phyloP scores from a whole-genome alignment of 495 filamentous ascomycete species.

The Xanthoparmelia taractica region DNA sequence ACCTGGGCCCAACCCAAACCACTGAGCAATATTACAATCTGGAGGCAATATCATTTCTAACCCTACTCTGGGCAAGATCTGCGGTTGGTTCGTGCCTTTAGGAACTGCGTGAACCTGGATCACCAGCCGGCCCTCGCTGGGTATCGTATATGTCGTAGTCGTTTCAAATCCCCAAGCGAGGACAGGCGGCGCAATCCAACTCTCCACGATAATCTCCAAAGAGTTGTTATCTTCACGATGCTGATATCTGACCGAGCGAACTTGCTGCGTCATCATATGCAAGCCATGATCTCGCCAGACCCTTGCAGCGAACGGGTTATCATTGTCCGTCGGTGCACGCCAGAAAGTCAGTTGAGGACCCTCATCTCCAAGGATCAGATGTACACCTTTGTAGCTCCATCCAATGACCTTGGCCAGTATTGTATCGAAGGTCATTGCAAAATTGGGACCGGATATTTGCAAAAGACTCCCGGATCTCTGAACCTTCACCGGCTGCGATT shows the following conservation, averaged over 20 bases:
- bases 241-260: slow-evolving; percentile 33
- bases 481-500: slow-evolving; percentile 16
- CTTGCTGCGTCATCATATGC: slow-evolving; percentile 37
- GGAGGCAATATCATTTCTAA: slow-evolving; percentile 41
- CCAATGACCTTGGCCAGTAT: slow-evolving; percentile 18
- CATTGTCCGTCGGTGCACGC: slow-evolving; percentile 58
- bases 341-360: slow-evolving; percentile 34
- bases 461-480: slow-evolving; percentile 22
- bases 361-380: slow-evolving; percentile 20
- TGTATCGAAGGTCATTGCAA: slow-evolving; percentile 25
- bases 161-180: slow-evolving; percentile 50
- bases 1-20: slow-evolving; percentile 57
- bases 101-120: slow-evolving; percentile 39
- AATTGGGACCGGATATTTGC: slow-evolving; percentile 35
- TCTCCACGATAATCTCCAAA: slow-evolving; percentile 35
- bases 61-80: slow-evolving; percentile 50
- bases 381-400: slow-evolving; percentile 20
- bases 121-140: slow-evolving; percentile 34
- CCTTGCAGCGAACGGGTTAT: slow-evolving; percentile 40
- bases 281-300: slow-evolving; percentile 35
- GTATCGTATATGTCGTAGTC: slow-evolving; percentile 43
- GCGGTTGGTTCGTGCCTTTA: slow-evolving; percentile 38
- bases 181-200: slow-evolving; percentile 48
- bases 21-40: slow-evolving; percentile 37
- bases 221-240: slow-evolving; percentile 28